These are phyloP conservation scores for Suillus ampliporus DNA, from an alignment of 768 basidiomycete species.

Conservation along the genomic window DNA sequence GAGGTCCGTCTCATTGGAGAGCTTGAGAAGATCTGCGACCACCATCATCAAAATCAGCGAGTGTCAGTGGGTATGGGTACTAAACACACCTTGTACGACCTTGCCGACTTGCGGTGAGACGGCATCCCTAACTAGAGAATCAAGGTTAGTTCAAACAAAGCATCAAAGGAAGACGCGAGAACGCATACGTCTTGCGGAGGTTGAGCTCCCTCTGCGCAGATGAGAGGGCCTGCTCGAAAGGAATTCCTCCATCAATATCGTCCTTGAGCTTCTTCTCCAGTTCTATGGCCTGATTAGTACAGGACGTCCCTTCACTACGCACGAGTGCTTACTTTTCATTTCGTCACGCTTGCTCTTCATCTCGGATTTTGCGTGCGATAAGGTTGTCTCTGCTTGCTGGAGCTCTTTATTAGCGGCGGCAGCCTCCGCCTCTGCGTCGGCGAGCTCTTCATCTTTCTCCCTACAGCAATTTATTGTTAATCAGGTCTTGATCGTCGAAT, in stretches of 20 bases:
- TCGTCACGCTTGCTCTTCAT: constrained; percentile 67
- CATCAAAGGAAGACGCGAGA: background rate
- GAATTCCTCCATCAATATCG: constrained; percentile 42
- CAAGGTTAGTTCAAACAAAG: too few species aligned
- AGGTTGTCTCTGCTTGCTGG: constrained; percentile 65
- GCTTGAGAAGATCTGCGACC: too few species aligned
- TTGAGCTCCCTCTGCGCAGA: constrained; percentile 32
- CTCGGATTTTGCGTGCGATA: constrained; percentile 65
- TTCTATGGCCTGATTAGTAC: constrained; percentile 41
- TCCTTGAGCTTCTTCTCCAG: constrained; percentile 53
- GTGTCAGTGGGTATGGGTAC: too few species aligned
- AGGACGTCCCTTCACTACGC: constrained; percentile 9
- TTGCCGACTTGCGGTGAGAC: too few species aligned
- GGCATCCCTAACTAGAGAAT: too few species aligned
- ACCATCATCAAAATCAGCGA: too few species aligned
- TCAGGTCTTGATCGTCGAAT: background rate
- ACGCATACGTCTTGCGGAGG: constrained; percentile 26
- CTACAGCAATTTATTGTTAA: constrained; percentile 43
- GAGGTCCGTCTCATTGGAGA: too few species aligned
- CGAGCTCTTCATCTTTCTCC: constrained; percentile 67
- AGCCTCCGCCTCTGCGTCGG: constrained; percentile 37
- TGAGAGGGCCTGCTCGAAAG: constrained; percentile 55
- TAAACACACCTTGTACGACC: too few species aligned
- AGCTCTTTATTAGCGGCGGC: constrained; percentile 57
- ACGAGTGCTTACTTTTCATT: constrained; percentile 54